Percentiles rank a stretch among this genome's conserved stretches.
phyloP scores from a whole-genome alignment of 257 asterid species.

The Rhazya stricta region DNA sequence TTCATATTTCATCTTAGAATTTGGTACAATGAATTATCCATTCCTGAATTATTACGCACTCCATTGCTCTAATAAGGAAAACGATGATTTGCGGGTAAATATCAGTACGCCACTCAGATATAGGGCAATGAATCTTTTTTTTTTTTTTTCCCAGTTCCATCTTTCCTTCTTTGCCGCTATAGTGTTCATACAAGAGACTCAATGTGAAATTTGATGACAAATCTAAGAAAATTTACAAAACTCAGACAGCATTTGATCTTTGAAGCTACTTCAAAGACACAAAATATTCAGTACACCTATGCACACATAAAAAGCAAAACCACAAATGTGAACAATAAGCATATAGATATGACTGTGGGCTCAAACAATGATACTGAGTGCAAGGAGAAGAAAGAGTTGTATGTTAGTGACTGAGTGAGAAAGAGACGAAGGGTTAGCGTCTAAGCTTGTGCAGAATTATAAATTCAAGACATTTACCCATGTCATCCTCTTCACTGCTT shows the following conservation, averaged over 20 bases:
- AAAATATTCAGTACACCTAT: not conserved
- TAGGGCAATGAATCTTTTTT: not conserved
- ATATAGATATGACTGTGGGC: not conserved
- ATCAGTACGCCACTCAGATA: not conserved
- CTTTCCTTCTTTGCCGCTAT: not conserved
- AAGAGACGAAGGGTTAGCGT: not conserved
- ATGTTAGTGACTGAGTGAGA: not conserved
- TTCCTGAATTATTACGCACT: not conserved
- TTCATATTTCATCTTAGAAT: not conserved
- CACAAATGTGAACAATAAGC: not conserved
- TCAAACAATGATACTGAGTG: not conserved
- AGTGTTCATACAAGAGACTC: not conserved
- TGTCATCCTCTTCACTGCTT: constrained; percentile 80
- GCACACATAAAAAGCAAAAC: not conserved
- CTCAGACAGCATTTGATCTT: not conserved
- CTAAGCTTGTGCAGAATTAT: not conserved
- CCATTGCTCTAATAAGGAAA: not conserved
- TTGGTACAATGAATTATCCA: not conserved
- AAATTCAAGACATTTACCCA: constrained; percentile 54
- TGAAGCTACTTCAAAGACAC: not conserved
- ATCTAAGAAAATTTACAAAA: not conserved
- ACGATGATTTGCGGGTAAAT: not conserved
- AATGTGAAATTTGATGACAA: not conserved
- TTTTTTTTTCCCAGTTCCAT: not conserved
- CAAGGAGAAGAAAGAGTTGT: not conserved